phyloP scores from a whole-genome alignment of 257 asterid genomes.

The Echium plantagineum region DNA sequence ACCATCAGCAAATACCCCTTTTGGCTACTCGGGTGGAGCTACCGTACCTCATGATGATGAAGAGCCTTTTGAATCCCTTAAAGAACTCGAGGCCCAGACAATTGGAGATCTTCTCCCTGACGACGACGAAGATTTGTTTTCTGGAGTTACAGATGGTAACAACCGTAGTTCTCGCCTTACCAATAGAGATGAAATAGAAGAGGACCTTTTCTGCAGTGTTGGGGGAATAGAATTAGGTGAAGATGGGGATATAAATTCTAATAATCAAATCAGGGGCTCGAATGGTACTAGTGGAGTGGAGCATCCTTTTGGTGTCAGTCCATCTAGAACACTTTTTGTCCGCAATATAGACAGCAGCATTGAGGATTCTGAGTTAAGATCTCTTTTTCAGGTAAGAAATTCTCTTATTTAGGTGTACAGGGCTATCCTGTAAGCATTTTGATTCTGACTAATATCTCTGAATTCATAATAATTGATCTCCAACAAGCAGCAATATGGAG shows the following conservation, averaged over 20 bases:
- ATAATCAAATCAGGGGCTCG: slow-evolving; percentile 30
- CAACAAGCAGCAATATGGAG: slow-evolving; percentile 22
- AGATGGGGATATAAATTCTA: slow-evolving; percentile 46
- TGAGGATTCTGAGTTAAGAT: slow-evolving; percentile 55
- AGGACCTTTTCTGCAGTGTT: slow-evolving; percentile 83
- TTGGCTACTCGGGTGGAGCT: slow-evolving; percentile 54
- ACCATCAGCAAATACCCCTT: slow-evolving; percentile 47
- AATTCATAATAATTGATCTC: slow-evolving; percentile 6
- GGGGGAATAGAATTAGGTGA: slow-evolving; percentile 99
- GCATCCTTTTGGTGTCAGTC: slow-evolving; percentile 84
- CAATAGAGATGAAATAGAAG: slow-evolving; percentile 54
- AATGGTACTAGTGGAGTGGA: slow-evolving; percentile 40
- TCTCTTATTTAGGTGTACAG: slow-evolving; percentile 7
- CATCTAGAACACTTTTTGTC: slow-evolving; percentile 69
- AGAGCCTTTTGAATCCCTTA: slow-evolving; percentile 71
- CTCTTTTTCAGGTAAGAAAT: slow-evolving; percentile 59
- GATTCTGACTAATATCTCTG: slow-evolving; percentile 2
- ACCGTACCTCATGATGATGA: slow-evolving; percentile 54
- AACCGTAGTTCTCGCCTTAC: slow-evolving; percentile 25
- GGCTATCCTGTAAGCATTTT: not conserved
- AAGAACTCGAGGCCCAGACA: slow-evolving; percentile 93
- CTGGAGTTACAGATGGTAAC: slow-evolving; percentile 88
- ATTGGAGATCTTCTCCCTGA: slow-evolving; percentile 98
- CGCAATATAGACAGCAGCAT: slow-evolving; percentile 62
- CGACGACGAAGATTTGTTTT: slow-evolving; percentile 77